A percentile compares a stretch with the other conserved stretches of the same genome.
These are phyloP conservation scores for Phytophthora pluvialis DNA, from an alignment of 352 stramenopile species.

Conservation along the genomic window DNA sequence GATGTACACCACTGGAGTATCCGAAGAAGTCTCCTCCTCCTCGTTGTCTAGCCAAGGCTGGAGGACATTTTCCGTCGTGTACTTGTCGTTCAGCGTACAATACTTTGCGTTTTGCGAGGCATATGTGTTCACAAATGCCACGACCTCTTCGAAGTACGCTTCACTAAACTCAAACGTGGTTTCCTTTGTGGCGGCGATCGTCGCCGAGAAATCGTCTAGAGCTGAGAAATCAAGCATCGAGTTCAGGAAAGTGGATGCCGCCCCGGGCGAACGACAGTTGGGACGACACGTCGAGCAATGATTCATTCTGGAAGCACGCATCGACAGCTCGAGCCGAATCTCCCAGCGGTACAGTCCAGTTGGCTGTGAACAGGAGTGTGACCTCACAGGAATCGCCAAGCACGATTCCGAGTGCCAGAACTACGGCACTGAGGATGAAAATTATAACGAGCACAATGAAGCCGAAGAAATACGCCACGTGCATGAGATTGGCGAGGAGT, in stretches of 20 bases:
- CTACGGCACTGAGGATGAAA: constrained; percentile 56
- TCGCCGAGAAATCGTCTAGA: constrained; percentile 43
- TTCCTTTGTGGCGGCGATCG: constrained; percentile 31
- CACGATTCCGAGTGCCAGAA: constrained; percentile 60
- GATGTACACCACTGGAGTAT: constrained; percentile 19
- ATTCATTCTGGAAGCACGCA: constrained; percentile 66
- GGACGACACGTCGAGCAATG: constrained; percentile 51
- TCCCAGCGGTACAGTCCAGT: constrained; percentile 64
- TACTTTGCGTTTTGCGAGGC: constrained; percentile 19
- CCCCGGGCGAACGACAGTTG: constrained; percentile 60
- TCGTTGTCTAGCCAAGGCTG: constrained; percentile 46
- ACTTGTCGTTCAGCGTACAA: constrained; percentile 36
- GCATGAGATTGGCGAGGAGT: constrained; percentile 64
- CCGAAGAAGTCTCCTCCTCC: constrained; percentile 1
- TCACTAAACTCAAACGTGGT: constrained; percentile 38
- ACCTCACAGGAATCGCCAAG: constrained; percentile 65
- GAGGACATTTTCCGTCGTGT: constrained; percentile 38
- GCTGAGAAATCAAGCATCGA: constrained; percentile 55
- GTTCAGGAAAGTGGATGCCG: constrained; percentile 55
- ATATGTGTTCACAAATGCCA: constrained; percentile 41
- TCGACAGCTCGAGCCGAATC: constrained; percentile 49
- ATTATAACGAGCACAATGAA: constrained; percentile 66
- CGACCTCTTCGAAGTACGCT: constrained; percentile 20
- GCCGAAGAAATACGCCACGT: constrained; percentile 65
- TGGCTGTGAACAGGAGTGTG: constrained; percentile 43